Evolutionary conservation across 2,329 filamentous ascomycete species (phyloP), one percentile per base, ranked within the genome.

Genomic region (Aspergillus intermedius): DNA sequence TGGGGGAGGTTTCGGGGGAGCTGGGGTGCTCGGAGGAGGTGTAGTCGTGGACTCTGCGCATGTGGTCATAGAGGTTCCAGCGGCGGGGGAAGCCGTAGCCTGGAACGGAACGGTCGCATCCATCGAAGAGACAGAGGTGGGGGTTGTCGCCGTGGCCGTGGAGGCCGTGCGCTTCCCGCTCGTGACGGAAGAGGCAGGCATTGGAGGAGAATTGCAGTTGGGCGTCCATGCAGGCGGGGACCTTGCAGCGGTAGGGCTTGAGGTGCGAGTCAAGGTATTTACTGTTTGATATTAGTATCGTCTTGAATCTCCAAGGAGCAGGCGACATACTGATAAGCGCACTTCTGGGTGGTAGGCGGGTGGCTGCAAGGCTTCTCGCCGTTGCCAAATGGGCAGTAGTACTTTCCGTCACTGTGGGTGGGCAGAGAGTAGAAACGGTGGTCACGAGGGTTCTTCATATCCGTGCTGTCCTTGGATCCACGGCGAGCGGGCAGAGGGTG

Each of bases 191-290:
- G 22, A 95, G 81, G 70, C 91, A 96, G 32, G 91, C 91, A 54
- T 91, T 96, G 37, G 91, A 96, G 13, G 91, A 96, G 71, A 97
- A 97, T 46, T 87, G 84, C 70, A 97, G 94, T 48, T 87, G 84
- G 55, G 89, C 83, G 65, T 89, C 87, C 68, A 88, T 83, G 73
- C 91, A 97, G 21, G 83, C 80, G 54, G 83, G 77, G 56, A 86
- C 79, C 81, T 93, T 94, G 85, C 91, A 97, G 52, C 88, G 85
- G 75, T 96, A 97, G 13, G 91, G 91, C 80, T 94, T 95, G 64
- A 96, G 72, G 74, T 97, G 91, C 23, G 91, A 96, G 72, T 97
- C 91, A 59, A 97, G 84, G 62, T 93, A 95, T 79, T 97, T 97
- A 80, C 91, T 95, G 66, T 44, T 45, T 37, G 1, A 30, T 30